These are phyloP conservation scores for Solanum ahanhuiri DNA, from an alignment of 257 asterid species.

Conservation along the genomic window DNA sequence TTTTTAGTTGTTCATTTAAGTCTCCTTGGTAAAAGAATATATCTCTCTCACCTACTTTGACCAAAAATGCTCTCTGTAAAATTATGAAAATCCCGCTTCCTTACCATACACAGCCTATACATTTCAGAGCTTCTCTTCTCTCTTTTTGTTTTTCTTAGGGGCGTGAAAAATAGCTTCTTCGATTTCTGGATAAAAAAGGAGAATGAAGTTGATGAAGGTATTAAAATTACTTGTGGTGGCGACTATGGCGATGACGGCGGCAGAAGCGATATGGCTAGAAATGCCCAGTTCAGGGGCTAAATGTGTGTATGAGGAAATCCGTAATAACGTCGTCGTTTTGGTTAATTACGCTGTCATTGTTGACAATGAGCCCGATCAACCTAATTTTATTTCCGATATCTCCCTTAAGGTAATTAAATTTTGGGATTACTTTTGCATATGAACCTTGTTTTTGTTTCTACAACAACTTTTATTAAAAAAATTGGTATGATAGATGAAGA, in stretches of 20 bases:
- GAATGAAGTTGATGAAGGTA: not conserved
- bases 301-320: conserved; percentile 64
- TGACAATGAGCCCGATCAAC: conserved; percentile 24
- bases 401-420: conserved; percentile 41
- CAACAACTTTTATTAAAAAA: not conserved
- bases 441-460: not conserved
- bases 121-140: not conserved
- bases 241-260: conserved; percentile 21
- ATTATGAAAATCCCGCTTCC: not conserved
- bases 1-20: no score
- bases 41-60: not conserved
- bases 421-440: not conserved
- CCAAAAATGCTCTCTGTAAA: not conserved
- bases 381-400: conserved; percentile 28
- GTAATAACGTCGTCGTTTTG: conserved; percentile 51
- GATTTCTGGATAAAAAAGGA: not conserved
- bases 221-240: not conserved
- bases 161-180: not conserved
- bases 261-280: conserved; percentile 55
- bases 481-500: not conserved
- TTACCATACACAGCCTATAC: not conserved
- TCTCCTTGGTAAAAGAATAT: no score
- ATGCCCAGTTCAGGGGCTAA: conserved; percentile 48
- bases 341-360: conserved; percentile 49
- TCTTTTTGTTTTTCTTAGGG: not conserved